phyloP scores from a whole-genome alignment of 352 stramenopile species.

The Aphanomyces cochlioides region DNA sequence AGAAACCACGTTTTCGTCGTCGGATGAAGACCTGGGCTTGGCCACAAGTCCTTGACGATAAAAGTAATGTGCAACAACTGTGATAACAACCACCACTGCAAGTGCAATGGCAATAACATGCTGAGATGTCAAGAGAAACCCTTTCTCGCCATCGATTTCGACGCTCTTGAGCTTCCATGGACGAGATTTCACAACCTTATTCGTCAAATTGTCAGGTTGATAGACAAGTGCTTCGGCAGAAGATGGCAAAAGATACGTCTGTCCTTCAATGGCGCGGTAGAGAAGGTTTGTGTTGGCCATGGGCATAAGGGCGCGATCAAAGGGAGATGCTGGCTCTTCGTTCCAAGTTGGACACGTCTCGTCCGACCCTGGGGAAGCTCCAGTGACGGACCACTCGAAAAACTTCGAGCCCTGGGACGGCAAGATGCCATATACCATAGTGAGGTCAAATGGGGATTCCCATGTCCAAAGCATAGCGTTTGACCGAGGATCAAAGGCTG shows the following conservation, averaged over 20 bases:
- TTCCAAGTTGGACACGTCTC: neutral
- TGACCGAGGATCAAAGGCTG: constrained; percentile 67
- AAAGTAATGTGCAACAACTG: constrained; percentile 30
- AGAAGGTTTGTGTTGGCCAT: constrained; percentile 40
- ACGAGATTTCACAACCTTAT: neutral
- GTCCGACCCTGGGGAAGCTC: neutral
- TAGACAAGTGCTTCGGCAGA: neutral
- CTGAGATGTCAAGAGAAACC: constrained; percentile 70
- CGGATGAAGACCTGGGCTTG: constrained; percentile 33
- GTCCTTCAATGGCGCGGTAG: constrained; percentile 16
- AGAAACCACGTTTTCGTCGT: constrained; percentile 25
- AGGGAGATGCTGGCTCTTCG: neutral
- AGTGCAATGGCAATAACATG: constrained; percentile 22
- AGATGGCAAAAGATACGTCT: constrained; percentile 20
- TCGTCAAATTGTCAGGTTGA: neutral
- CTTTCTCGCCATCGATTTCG: constrained; percentile 63
- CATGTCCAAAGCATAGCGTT: constrained; percentile 65
- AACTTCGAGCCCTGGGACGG: constrained; percentile 19
- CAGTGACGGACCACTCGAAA: constrained; percentile 23
- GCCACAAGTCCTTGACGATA: constrained; percentile 34
- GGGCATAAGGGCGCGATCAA: neutral
- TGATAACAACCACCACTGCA: constrained; percentile 21
- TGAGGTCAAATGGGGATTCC: constrained; percentile 17
- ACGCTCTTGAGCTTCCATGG: constrained; percentile 54
- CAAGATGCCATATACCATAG: constrained; percentile 29